Evolutionary conservation across 805 yeast genomes (phyloP), one percentile per base, ranked within the genome.

Genomic region (Torulaspora microellipsoides): DNA sequence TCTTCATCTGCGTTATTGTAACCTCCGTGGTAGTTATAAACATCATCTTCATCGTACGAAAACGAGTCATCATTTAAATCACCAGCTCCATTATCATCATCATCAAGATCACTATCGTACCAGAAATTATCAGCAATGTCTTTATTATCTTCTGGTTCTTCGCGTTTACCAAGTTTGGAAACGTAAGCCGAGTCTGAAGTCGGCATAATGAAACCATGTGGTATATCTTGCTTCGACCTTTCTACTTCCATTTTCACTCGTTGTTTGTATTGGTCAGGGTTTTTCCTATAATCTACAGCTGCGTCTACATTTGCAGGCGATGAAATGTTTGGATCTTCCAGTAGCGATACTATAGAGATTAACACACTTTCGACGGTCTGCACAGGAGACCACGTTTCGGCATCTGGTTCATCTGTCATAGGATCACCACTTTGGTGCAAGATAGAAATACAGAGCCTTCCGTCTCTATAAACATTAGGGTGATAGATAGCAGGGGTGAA

Each of bases 281-380:
- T 78, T 58, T 85, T 87, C 58, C 95, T 76, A 77, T 87, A 89
- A 55, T 85, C 86, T 34, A 89, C 88, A 14, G 95, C 85, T 13
- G 98, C 98, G 65, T 91, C 98, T 39, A 91, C 90, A 65, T 91
- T 91, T 5, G 98, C 98, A 6, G 98, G 97, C 1, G 96, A 86
- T 48, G 80, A 78, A 46, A 86, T 83, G 68, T 91, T 91, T 42
- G 98, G 98, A 64, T 91, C 97, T 59, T 89, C 95, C 56, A 91
- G 75, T 40, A 91, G 74, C 8, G 96, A 88, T 14, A 91, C 85
- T 52, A 91, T 90, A 28, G 95, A 85, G 43, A 91, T 84, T 58
- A 91, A 75, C 8, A 91, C 96, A 27, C 85, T 73, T 67, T 91
- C 97, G 8, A 88, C 97, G 17, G 93, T 83, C 69, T 90, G 96